Evolutionary conservation across 495 filamentous ascomycete genomes (phyloP), one percentile per base, ranked within the genome.

Genomic region (Hypoxylon fragiforme): DNA sequence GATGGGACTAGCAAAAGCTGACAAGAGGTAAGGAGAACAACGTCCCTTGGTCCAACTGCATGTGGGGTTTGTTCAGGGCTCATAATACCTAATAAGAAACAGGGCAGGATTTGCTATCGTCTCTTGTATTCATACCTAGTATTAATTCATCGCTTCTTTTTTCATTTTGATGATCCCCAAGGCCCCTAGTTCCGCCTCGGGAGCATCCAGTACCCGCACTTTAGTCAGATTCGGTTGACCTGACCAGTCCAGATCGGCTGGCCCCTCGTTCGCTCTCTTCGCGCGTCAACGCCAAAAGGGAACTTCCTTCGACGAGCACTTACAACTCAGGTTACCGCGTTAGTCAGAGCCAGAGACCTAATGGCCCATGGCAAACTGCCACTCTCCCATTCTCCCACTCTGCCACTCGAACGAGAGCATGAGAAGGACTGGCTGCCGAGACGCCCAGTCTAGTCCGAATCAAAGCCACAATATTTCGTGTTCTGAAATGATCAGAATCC

Each of bases 131-230:
- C 51, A 52, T 52, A n/a, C n/a, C n/a, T n/a, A n/a, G n/a, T n/a
- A n/a, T n/a, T n/a, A 55, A 48, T 45, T 51, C 52, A 51, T 56
- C 37, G 21, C 16, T 32, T 39, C 37, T 30, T 36, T 44, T 45
- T 40, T 62, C 52, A 62, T 56, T 62, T 62, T 32, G 58, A 62
- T 32, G 47, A 62, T 56, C 59, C 44, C 59, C 54, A 49, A 50
- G 48, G 24, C 9, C 44, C 53, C 49, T 58, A 54, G 54, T 48
- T 63, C 54, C 53, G 58, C 59, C 59, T 63, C 59, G 59, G 59
- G 59, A 63, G 59, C 59, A 57, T 54, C 59, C 59, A 58, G 59
- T 58, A 63, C 59, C 59, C 59, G 59, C 59, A 63, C 54, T 57
- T 46, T 63, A 57, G 58, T 53, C 52, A 62, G 58, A 62, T 62